Conservation (phyloP, 2,329 filamentous ascomycete species). For the Talaromyces sp. region DNA sequence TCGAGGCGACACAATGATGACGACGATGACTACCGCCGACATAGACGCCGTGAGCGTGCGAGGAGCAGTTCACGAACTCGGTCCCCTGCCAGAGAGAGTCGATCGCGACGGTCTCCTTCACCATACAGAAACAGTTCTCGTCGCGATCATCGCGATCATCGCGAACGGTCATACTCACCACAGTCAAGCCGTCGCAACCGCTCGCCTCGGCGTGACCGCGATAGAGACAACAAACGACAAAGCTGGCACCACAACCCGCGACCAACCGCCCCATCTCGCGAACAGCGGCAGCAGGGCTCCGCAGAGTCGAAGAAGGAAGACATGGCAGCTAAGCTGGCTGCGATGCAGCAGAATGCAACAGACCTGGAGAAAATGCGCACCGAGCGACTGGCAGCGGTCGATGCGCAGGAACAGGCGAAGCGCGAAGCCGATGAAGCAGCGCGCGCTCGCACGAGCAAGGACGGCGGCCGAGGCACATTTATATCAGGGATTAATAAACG, state of each 20-base stretch:
- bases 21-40: conserved; percentile 17
- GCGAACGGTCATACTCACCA: conserved; percentile 19
- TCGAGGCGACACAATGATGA: conserved; percentile 15
- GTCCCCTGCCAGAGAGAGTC: conserved; percentile 30
- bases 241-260: conserved; percentile 24
- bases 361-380: conserved; percentile 65
- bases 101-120: conserved; percentile 32
- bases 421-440: conserved; percentile 63
- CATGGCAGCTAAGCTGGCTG: conserved; percentile 61
- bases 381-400: conserved; percentile 60
- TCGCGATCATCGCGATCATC: conserved; percentile 15
- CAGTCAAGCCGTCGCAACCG: conserved; percentile 26
- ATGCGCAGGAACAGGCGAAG: conserved; percentile 59
- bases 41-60: conserved; percentile 36
- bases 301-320: conserved; percentile 45
- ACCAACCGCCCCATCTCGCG: conserved; percentile 10
- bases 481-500: conserved; percentile 60
- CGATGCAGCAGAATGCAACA: conserved; percentile 66
- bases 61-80: conserved; percentile 7
- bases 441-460: conserved; percentile 55
- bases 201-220: conserved; percentile 24
- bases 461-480: conserved; percentile 62
- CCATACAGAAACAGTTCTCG: conserved; percentile 21
- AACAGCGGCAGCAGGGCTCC: conserved; percentile 7
- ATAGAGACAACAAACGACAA: conserved; percentile 27